Base-by-base conservation (phyloP, 805 yeast genomes). In the Yarrowia keelungensis region DNA sequence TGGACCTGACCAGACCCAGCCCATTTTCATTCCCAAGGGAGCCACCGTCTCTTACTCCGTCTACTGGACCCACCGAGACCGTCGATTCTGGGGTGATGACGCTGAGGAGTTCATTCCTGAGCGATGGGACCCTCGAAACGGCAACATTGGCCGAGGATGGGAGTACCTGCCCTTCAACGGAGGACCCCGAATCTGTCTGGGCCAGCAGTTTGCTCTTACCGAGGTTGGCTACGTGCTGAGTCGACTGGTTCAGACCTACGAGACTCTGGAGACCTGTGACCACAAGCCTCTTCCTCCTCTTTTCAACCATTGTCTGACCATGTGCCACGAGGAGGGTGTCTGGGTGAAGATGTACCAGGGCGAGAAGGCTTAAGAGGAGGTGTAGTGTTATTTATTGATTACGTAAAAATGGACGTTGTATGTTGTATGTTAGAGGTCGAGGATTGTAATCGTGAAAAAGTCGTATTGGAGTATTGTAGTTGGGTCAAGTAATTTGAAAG, bases 111-210 rank as follows among this genome's bases (percentile, higher is more conserved):
- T 81, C 74, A 75, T 76, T n/a, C 87, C 87, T 2, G 85, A 82
- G 71, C 77, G 87, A 67, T 84, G 87, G 87, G 74, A 72, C 36
- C 79, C 79, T 69, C 70, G 73, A 49, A 75, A 82, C 8, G 67
- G 67, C 32, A 43, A 51, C 45, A 47, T 49, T 22, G 67, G 67
- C 36, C 67, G 67, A 47, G 67, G 67, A 11, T 84, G 86, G 86
- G 83, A 81, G 39, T 84, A 81, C 74, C 75, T 83, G 41, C 86
- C 86, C 22, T 84, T 84, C 76, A 83, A 83, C 71, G 87, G 87
- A 50, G 87, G 87, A 9, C 86, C 87, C n/a, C 76, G 87, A 70
- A 83, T 84, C 69, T 84, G 87, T 73, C 76, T 84, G 66, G 87
- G 87, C 50, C 86, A 84, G 76, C 86, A 84, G 75, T 83, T 83